phyloP scores from a whole-genome alignment of 1,284 basidiomycete species.

The Meira nashicola region DNA sequence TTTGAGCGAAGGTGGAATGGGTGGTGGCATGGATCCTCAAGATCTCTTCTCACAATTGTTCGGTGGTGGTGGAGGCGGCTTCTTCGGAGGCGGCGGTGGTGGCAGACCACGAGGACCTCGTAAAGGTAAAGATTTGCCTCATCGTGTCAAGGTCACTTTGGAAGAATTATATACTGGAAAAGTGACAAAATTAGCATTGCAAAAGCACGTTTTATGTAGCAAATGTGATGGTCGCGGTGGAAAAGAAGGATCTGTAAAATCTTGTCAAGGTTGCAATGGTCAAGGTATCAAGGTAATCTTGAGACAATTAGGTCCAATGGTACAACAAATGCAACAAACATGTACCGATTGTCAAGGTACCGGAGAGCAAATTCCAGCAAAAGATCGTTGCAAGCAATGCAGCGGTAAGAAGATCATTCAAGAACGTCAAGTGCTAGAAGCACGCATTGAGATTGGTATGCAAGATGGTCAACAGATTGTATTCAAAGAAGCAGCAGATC shows the following conservation, averaged over 20 bases:
- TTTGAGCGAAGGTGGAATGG: conserved; percentile 64
- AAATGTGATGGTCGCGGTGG: conserved; percentile 95
- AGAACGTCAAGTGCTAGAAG: conserved; percentile 97
- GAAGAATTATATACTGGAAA: conserved; percentile 99
- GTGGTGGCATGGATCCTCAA: conserved; percentile 91
- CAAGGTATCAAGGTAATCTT: conserved; percentile 87
- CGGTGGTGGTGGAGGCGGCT: conserved; percentile 62
- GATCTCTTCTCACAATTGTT: conserved; percentile 98
- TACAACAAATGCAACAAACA: conserved; percentile 94
- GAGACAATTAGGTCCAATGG: conserved; percentile 98
- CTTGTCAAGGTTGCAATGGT: conserved; percentile 75
- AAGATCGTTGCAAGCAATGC: conserved; percentile 89
- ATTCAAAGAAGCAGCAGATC: conserved; percentile 93
- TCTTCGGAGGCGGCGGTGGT: conserved; percentile 61
- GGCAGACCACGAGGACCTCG: conserved; percentile 71
- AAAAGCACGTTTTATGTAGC: conserved; percentile 86
- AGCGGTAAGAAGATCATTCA: conserved; percentile 90
- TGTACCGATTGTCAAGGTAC: conserved; percentile 88
- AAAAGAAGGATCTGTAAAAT: conserved; percentile 87
- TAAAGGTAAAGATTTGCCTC: conserved; percentile 96
- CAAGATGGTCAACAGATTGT: conserved; percentile 92
- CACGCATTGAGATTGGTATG: conserved; percentile 99
- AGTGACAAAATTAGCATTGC: conserved; percentile 93
- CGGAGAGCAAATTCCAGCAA: conserved; percentile 88
- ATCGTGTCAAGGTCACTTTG: conserved; percentile 89